Evolutionary conservation across 1,284 basidiomycete genomes (phyloP).

Genomic region (Marasmius sp.): DNA sequence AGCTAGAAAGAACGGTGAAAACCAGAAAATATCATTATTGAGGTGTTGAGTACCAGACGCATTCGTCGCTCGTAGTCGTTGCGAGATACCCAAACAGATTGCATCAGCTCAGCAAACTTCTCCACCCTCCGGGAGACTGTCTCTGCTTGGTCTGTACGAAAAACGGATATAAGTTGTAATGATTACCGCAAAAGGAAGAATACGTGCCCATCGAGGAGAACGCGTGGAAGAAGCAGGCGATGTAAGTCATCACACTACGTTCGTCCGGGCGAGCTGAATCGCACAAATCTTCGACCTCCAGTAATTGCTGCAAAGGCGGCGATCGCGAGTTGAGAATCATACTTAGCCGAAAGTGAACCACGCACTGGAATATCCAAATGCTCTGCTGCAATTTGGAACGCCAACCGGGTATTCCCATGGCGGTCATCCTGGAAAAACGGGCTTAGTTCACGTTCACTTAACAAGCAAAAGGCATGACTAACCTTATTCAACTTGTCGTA

Average conservation of each 20-base stretch:
- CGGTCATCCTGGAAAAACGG: constrained; percentile 55
- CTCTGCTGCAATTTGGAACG: constrained; percentile 85
- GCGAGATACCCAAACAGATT: constrained; percentile 79
- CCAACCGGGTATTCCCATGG: constrained; percentile 80
- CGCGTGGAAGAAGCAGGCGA: constrained; percentile 97
- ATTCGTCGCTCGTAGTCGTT: constrained; percentile 96
- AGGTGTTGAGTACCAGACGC: constrained; percentile 50
- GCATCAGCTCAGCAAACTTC: constrained; percentile 96
- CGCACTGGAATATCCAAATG: constrained; percentile 87
- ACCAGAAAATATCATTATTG: neutral
- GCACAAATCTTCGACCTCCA: constrained; percentile 97
- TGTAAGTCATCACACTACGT: constrained; percentile 93
- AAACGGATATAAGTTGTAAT: neutral
- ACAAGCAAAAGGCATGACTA: constrained; percentile 7
- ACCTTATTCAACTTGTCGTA: constrained; percentile 85
- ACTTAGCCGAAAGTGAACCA: constrained; percentile 13
- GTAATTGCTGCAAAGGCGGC: constrained; percentile 65
- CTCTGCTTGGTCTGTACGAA: constrained; percentile 81
- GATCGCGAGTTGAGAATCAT: constrained; percentile 1
- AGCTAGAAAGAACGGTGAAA: constrained; percentile 44
- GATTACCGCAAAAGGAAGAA: neutral
- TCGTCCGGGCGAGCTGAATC: constrained; percentile 89
- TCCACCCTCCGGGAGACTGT: constrained; percentile 92
- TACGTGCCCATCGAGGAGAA: constrained; percentile 91
- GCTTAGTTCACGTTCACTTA: neutral